Evolutionary conservation across 23 red algal species (phyloP).

Genomic region (Gracilaria vermiculophylla): DNA sequence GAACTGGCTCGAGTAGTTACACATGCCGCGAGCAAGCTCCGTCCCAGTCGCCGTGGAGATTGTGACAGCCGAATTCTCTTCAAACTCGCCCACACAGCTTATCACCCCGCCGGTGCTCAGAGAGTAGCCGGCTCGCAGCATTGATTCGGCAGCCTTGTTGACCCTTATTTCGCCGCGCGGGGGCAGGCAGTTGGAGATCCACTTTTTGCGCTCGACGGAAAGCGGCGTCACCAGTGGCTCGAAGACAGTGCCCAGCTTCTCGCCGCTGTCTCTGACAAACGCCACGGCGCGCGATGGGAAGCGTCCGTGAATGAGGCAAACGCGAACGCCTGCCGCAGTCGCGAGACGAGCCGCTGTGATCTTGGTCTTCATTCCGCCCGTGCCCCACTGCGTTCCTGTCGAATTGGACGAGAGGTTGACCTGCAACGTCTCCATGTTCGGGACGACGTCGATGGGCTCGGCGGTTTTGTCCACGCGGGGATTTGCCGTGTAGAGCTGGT

Average conservation of each 20-base stretch:
- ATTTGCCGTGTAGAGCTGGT: slow-evolving; percentile 93
- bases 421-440: slow-evolving; percentile 36
- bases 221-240: slow-evolving; percentile 66
- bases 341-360: slow-evolving; percentile 96
- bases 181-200: slow-evolving; percentile 91
- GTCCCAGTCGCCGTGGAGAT: slow-evolving; percentile 44
- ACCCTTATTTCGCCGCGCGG: slow-evolving; percentile 77
- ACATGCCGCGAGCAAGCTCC: slow-evolving; percentile 85
- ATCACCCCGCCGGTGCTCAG: slow-evolving; percentile 61
- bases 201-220: slow-evolving; percentile 67
- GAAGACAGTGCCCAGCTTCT: slow-evolving; percentile 83
- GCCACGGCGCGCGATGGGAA: slow-evolving; percentile 79
- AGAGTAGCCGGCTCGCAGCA: slow-evolving; percentile 57
- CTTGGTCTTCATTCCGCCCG: slow-evolving; percentile 98
- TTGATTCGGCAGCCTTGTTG: slow-evolving; percentile 59
- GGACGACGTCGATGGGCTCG: slow-evolving; percentile 83
- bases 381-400: slow-evolving; percentile 97
- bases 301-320: slow-evolving; percentile 87
- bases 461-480: slow-evolving; percentile 71
- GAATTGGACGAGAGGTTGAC: slow-evolving; percentile 54
- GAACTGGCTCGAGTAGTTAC: slow-evolving; percentile 73
- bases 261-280: slow-evolving; percentile 63
- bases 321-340: slow-evolving; percentile 88
- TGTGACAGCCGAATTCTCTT: slow-evolving; percentile 67
- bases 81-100: slow-evolving; percentile 69